Conservation (phyloP, 139 green algal species). For the Coelastrella sp. region DNA sequence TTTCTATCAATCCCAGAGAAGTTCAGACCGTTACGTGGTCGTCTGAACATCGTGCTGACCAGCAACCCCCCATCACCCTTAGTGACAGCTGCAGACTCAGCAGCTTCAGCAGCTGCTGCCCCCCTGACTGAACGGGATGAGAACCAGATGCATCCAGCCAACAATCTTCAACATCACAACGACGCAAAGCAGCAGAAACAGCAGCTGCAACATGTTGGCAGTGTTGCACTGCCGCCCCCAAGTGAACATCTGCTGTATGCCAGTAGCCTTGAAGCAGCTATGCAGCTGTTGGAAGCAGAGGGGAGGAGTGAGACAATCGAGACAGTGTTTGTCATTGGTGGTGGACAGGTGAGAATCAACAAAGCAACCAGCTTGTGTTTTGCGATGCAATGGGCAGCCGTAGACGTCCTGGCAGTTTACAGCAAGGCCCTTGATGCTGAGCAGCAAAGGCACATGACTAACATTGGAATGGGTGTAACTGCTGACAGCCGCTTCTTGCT, state of each 20-base stretch:
- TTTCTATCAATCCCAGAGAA: constrained; percentile 96
- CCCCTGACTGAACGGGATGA: neutral
- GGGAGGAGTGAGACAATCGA: constrained; percentile 73
- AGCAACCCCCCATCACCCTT: constrained; percentile 47
- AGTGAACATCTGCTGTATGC: neutral
- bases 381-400: too few species aligned
- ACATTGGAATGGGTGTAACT: too few species aligned
- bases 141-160: neutral
- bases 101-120: neutral
- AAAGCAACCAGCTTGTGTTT: too few species aligned
- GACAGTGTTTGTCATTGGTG: constrained; percentile 96
- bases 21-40: constrained; percentile 90
- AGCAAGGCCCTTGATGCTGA: too few species aligned
- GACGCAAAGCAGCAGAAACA: constrained; percentile 32
- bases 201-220: neutral
- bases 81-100: constrained; percentile 2
- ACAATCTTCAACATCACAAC: neutral
- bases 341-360: constrained; percentile 79
- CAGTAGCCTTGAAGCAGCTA: constrained; percentile 79
- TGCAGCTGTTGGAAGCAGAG: constrained; percentile 70
- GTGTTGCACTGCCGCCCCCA: neutral
- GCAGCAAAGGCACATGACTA: too few species aligned
- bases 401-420: too few species aligned
- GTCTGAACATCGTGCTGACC: constrained; percentile 96
- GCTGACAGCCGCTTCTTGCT: too few species aligned